Conservation (phyloP, 106 monocot genomes). For the Dioscorea zingiberensis region DNA sequence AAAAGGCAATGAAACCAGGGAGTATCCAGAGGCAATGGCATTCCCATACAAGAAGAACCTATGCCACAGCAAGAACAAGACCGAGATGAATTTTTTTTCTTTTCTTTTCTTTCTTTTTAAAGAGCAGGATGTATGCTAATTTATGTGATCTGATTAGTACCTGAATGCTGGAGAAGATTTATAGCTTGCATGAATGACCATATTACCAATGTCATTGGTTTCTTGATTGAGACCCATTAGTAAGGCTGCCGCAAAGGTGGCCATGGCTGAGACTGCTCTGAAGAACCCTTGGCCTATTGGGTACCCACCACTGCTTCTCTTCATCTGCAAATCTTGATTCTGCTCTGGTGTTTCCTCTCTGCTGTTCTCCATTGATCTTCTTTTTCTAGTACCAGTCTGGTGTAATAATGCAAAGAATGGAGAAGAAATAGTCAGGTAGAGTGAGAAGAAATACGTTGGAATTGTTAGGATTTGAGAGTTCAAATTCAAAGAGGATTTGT, state of each 20-base stretch:
- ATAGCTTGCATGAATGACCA: neutral
- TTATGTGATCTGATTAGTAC: too few relatives aligned
- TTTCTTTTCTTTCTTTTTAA: neutral
- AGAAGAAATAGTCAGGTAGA: too few relatives aligned
- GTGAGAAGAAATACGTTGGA: too few relatives aligned
- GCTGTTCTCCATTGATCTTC: too few relatives aligned
- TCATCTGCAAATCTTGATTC: too few relatives aligned
- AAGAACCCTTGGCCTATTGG: constrained; percentile 1
- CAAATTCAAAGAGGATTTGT: too few relatives aligned
- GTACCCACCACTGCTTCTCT: neutral
- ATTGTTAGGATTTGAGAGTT: too few relatives aligned
- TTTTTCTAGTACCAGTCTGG: too few relatives aligned
- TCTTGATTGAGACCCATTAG: neutral
- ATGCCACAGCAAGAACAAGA: neutral
- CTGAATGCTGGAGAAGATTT: neutral
- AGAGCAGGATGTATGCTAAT: neutral
- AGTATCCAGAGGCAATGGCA: neutral
- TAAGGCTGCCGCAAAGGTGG: neutral
- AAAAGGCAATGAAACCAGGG: neutral
- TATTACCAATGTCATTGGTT: neutral
- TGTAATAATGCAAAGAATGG: too few relatives aligned
- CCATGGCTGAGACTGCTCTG: neutral
- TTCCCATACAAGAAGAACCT: constrained; percentile 9
- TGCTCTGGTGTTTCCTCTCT: too few relatives aligned
- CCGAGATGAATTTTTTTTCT: neutral